These are phyloP conservation scores for Posidonia oceanica DNA, from an alignment of 116 monocot genomes.

Conservation along the genomic window DNA sequence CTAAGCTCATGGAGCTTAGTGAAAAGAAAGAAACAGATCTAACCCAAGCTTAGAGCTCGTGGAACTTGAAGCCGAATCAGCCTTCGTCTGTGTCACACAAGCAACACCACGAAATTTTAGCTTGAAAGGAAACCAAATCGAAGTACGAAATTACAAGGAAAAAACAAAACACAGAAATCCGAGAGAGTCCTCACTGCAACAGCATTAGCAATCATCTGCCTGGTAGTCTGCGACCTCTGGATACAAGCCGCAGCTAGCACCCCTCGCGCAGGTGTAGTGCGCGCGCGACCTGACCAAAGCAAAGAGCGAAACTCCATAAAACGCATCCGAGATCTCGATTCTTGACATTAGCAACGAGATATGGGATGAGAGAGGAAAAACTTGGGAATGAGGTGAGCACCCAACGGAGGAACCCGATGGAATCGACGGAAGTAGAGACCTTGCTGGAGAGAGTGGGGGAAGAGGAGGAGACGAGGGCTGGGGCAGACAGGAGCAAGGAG, in stretches of 20 bases:
- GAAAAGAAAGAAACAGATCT: neutral
- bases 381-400: neutral
- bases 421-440: no score
- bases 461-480: neutral
- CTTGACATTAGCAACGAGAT: no score
- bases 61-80: neutral
- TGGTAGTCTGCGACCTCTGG: neutral
- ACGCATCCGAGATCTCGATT: no score
- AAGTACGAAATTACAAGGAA: neutral
- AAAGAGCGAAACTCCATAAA: no score
- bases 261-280: neutral
- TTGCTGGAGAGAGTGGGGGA: neutral
- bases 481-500: neutral
- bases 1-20: neutral
- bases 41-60: constrained; percentile 7
- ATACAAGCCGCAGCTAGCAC: neutral
- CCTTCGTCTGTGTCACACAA: neutral
- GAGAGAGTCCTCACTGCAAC: constrained; percentile 2
- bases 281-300: neutral
- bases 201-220: constrained; percentile 2
- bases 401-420: neutral
- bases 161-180: neutral
- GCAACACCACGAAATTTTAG: neutral
- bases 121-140: neutral
- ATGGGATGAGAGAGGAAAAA: no score